These are phyloP conservation scores for Clitopilus hobsonii DNA, from an alignment of 768 basidiomycete species.

Conservation along the genomic window DNA sequence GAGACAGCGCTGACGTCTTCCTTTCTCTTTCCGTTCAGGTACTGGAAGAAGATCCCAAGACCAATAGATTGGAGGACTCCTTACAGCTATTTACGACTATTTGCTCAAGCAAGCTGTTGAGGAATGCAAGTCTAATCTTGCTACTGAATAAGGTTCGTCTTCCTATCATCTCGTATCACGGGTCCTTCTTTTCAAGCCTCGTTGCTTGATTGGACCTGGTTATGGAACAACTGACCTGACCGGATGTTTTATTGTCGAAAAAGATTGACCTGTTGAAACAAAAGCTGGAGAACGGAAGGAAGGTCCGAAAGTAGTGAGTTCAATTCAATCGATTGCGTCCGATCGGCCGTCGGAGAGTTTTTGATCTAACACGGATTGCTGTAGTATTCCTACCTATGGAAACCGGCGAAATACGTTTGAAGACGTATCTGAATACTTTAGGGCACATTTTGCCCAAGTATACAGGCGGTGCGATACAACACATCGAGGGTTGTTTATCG, in stretches of 20 bases:
- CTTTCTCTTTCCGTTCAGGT: conserved; percentile 39
- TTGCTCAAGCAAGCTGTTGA: conserved; percentile 70
- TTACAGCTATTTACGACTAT: conserved; percentile 72
- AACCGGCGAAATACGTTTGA: conserved; percentile 68
- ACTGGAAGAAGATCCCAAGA: conserved; percentile 75
- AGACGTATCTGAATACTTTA: conserved; percentile 75
- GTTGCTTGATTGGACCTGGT: not conserved
- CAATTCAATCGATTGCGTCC: conserved; percentile 4
- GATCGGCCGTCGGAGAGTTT: not conserved
- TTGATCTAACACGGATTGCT: conserved; percentile 1
- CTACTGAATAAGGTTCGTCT: conserved; percentile 72
- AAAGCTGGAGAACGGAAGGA: conserved; percentile 64
- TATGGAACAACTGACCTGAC: not conserved
- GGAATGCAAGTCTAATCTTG: conserved; percentile 67
- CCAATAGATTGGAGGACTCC: conserved; percentile 80
- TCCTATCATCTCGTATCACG: not conserved
- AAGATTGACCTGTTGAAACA: conserved; percentile 70
- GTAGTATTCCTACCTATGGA: conserved; percentile 74
- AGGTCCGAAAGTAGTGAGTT: conserved; percentile 67
- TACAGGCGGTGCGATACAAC: conserved; percentile 62
- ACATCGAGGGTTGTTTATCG: conserved; percentile 58
- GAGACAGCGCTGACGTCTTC: not conserved
- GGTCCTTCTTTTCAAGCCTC: not conserved
- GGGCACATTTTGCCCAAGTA: conserved; percentile 74
- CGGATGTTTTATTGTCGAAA: conserved; percentile 3